These are phyloP conservation scores for Ophiostoma piceae DNA, from an alignment of 2,329 filamentous ascomycete genomes.

Conservation along the genomic window DNA sequence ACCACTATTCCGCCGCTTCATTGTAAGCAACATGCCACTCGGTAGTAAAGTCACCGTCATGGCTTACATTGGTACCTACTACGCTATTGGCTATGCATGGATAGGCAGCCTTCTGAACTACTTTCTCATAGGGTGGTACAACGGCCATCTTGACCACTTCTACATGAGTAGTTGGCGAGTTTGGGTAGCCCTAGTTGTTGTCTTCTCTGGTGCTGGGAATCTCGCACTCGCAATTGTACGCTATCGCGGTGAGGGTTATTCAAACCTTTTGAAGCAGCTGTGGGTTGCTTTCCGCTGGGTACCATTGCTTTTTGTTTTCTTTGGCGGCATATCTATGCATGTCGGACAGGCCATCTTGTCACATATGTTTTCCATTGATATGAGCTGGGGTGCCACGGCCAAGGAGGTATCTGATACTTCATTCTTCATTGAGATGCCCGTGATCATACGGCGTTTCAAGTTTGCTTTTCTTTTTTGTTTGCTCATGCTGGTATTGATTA, in stretches of 20 bases:
- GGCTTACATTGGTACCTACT: conserved; percentile 75
- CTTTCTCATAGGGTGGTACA: conserved; percentile 71
- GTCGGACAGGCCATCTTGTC: conserved; percentile 71
- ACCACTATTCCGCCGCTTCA: conserved; percentile 67
- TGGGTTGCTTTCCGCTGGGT: conserved; percentile 69
- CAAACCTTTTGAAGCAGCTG: conserved; percentile 49
- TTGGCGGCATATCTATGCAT: conserved; percentile 75
- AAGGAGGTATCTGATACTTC: conserved; percentile 78
- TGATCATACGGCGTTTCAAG: conserved; percentile 74
- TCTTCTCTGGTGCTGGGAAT: conserved; percentile 72
- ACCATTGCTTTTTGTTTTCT: conserved; percentile 68
- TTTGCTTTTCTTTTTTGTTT: conserved; percentile 61
- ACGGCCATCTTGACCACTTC: conserved; percentile 72
- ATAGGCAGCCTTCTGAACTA: conserved; percentile 68
- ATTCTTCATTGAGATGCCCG: conserved; percentile 79
- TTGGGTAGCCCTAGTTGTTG: conserved; percentile 73
- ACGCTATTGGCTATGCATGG: conserved; percentile 72
- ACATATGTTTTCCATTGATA: conserved; percentile 81
- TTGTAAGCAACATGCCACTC: conserved; percentile 66
- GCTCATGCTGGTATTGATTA: conserved; percentile 54
- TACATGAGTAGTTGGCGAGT: conserved; percentile 74
- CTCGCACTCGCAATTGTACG: conserved; percentile 66
- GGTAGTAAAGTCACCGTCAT: conserved; percentile 71
- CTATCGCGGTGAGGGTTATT: conserved; percentile 56
- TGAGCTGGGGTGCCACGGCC: conserved; percentile 78